Evolutionary conservation across 345 rosid genomes (phyloP), one percentile per base, ranked within the genome.

Genomic region (Conringia planisiliqua): DNA sequence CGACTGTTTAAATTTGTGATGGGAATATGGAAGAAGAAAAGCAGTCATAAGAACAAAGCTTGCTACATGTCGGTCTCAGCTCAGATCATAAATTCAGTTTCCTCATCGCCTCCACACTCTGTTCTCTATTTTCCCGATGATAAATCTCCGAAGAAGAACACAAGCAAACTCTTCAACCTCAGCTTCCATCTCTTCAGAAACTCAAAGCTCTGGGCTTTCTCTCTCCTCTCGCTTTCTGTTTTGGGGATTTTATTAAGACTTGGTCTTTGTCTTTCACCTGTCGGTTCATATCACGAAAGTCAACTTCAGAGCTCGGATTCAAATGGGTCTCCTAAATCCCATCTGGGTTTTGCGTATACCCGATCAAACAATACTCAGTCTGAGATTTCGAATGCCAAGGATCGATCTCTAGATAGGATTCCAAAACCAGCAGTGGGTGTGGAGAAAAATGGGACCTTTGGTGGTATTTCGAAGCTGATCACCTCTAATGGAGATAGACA

Each of bases 51-150:
- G 82, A 86, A 80, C 75, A 85, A 80, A 68, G 30, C 78, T 43
- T 74, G 78, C 29, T 88, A 81, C 85, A 86, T 88, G 48, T 78
- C 86, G 4, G 89, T 89, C 27, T 88, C 89, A 18, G 80, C 89
- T 67, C 89, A 81, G 73, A 81, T 86, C 58, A 86, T 85, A 30
- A 82, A 71, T 54, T 78, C 86, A 17, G 59, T 84, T 18, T 84
- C 94, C 17, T 90, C 92, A 60, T 84, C 88, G 55, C 85, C 92
- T 16, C 78, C 85, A 52, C 86, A 85, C 27, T 75, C 85, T 20
- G 87, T 89, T 59, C 85, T 91, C 38, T 47, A 84, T 47, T 84
- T 88, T 10, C 83, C 86, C 2, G 79, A 85, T 62, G 70, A 69
- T 65, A 59, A 64, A 29, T 20, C 76, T 20, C 12, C 87, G 27